Base-by-base conservation (phyloP, 768 basidiomycete species). In the Hericium alpestre region DNA sequence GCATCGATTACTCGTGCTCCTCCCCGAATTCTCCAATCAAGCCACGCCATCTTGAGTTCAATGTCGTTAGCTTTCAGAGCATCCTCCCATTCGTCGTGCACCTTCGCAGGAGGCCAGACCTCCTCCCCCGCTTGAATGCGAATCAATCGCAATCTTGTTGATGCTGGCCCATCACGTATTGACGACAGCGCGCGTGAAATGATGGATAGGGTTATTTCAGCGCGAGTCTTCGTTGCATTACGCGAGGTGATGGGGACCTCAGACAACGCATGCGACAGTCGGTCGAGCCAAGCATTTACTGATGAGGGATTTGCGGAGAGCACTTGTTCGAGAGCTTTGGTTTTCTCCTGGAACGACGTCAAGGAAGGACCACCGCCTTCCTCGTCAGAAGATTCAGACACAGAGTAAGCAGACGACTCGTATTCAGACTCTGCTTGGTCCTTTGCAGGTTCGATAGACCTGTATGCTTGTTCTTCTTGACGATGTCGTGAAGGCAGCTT, bases 31-130 rank as follows among this genome's bases (percentile, higher is more conserved):
- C 77, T 76, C 87, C 87, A 90, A 60, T 87, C 85, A 2, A 91
- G 64, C 87, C 89, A 92, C 61, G 84, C 84, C 71, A 90, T 78
- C 79, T 83, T 86, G 23, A 91, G 73, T 39, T 82, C 79, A 25
- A 76, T 67, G 38, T 76, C 79, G 27, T 79, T 76, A 4, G 78
- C 62, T 53, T 68, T 63, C 40, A 90, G 66, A 2, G 84, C 81
- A 18, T 76, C 73, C 55, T 87, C 83, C 90, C 90, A 93, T 62
- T 90, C 86, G 3, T 72, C 71, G 22, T 65, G 55, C 16, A 85
- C 63, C 67, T 81, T 80, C 46, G 72, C 73, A 56, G 74, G 74
- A 22, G 76, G 66, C 88, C 87, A 90, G 16, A 86, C 64, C 58
- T 87, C 81, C 69, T 88, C 86, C 16, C 87, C 87, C 1, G 85